Percentiles rank a stretch among this genome's conserved stretches.
These are phyloP conservation scores for Ophiostoma piceae DNA, from an alignment of 2,329 filamentous ascomycete genomes.

Conservation along the genomic window DNA sequence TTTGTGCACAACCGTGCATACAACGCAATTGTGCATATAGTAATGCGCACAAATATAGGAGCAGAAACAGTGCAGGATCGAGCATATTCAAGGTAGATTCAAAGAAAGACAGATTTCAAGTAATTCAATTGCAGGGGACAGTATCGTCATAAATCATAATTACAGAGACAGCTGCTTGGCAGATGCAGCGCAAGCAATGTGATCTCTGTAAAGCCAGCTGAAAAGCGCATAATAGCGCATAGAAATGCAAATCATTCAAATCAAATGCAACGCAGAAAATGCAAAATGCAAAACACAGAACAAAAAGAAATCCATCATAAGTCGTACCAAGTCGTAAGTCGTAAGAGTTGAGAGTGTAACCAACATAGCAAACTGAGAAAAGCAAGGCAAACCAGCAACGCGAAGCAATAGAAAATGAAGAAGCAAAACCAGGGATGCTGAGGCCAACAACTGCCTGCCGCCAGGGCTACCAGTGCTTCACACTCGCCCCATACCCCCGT, in stretches of 20 bases:
- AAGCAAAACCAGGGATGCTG: background rate
- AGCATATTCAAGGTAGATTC: background rate
- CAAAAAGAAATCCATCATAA: background rate
- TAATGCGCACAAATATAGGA: background rate
- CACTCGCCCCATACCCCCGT: background rate
- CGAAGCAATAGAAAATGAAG: background rate
- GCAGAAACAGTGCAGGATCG: background rate
- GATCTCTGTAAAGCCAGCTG: background rate
- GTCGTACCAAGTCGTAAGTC: background rate
- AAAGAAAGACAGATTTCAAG: too few species aligned
- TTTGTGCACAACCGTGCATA: background rate
- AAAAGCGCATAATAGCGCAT: background rate
- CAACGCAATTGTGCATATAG: background rate
- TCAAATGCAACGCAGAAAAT: background rate
- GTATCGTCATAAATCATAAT: slow-evolving; percentile 2
- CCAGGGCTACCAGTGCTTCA: background rate
- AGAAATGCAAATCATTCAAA: background rate
- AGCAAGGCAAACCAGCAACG: background rate
- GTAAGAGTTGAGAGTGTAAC: background rate
- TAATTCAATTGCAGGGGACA: background rate
- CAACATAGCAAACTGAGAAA: background rate
- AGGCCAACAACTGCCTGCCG: background rate
- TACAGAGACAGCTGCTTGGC: background rate
- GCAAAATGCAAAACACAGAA: too few species aligned
- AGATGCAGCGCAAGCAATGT: background rate